These are phyloP conservation scores for Colletotrichum higginsianum DNA, from an alignment of 2,329 filamentous ascomycete genomes.

Conservation along the genomic window DNA sequence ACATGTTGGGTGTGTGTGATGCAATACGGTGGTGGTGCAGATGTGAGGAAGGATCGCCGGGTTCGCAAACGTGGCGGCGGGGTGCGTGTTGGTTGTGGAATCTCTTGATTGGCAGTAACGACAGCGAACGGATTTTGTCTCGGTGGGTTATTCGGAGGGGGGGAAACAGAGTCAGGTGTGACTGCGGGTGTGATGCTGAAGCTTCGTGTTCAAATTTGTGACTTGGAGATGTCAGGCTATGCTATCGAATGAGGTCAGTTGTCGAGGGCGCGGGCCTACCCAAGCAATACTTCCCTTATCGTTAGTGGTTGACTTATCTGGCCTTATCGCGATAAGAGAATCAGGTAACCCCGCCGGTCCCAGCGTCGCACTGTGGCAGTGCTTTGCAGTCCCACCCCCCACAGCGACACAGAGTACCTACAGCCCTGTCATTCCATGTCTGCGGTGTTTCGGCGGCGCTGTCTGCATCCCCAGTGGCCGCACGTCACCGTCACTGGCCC, in stretches of 20 bases:
- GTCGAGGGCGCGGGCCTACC: neutral
- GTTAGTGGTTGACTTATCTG: neutral
- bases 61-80: constrained; percentile 32
- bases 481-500: constrained; percentile 39
- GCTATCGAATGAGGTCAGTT: constrained; percentile 23
- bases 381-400: constrained; percentile 9
- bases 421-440: constrained; percentile 18
- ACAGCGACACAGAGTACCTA: too few relatives aligned
- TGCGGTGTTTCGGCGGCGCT: neutral
- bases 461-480: neutral
- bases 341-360: constrained; percentile 31
- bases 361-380: constrained; percentile 30
- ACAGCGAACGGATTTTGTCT: too few relatives aligned
- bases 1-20: constrained; percentile 53
- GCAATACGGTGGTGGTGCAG: constrained; percentile 32
- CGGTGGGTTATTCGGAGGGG: neutral
- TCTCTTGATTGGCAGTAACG: neutral
- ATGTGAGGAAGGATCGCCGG: constrained; percentile 19
- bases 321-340: constrained; percentile 4
- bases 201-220: neutral
- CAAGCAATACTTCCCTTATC: constrained; percentile 10
- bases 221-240: neutral
- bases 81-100: neutral
- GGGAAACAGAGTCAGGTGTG: neutral
- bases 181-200: neutral